phyloP scores from a whole-genome alignment of 495 filamentous ascomycete species.

The Daldinia childiae region DNA sequence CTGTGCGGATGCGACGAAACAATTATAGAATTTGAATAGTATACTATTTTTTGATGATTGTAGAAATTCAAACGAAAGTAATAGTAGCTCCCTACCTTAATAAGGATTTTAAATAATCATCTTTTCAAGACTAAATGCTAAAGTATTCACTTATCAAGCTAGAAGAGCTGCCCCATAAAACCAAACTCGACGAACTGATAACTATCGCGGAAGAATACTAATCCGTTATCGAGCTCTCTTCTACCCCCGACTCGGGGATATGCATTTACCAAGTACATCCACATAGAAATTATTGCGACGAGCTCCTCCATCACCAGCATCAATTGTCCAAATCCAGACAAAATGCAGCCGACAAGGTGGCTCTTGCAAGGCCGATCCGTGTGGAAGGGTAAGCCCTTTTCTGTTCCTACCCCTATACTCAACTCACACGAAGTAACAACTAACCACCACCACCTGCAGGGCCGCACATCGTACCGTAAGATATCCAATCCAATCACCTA shows the following conservation, averaged over 20 bases:
- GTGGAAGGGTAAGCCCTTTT: conserved; percentile 62
- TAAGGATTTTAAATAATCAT: not conserved
- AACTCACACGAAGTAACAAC: not conserved
- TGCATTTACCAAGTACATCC: conserved; percentile 5
- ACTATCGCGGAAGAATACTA: conserved; percentile 1
- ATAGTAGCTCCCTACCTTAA: no score
- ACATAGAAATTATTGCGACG: conserved; percentile 26
- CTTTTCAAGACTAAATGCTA: not conserved
- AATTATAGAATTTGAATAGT: not conserved
- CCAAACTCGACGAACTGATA: not conserved
- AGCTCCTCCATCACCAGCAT: conserved; percentile 20
- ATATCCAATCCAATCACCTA: no score
- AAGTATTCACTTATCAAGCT: not conserved
- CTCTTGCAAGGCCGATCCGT: conserved; percentile 63
- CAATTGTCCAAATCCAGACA: conserved; percentile 30
- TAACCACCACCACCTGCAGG: conserved; percentile 54
- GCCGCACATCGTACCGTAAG: conserved; percentile 79
- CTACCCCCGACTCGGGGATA: not conserved
- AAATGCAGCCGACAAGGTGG: conserved; percentile 64
- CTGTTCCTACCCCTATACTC: not conserved
- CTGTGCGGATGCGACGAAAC: not conserved
- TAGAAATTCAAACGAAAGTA: no score
- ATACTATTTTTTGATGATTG: not conserved
- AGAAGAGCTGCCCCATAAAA: not conserved
- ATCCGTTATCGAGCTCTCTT: not conserved